Evolutionary conservation across 768 basidiomycete species (phyloP).

Genomic region (Lactarius indigo): DNA sequence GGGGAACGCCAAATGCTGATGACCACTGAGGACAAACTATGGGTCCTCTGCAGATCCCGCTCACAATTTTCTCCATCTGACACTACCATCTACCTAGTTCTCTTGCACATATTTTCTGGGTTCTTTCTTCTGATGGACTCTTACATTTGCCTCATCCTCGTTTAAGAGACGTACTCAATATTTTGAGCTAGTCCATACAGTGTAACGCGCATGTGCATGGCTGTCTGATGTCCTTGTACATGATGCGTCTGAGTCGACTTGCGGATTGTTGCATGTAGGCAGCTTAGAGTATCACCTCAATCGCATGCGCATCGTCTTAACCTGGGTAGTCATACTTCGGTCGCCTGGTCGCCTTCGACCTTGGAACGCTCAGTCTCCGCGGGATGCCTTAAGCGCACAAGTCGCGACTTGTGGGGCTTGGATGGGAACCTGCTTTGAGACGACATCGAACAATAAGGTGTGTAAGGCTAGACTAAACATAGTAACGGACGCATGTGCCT

Average conservation of each 20-base stretch:
- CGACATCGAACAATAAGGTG: not conserved
- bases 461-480: too few relatives aligned
- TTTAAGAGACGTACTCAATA: not conserved
- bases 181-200: not conserved
- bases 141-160: not conserved
- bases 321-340: not conserved
- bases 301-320: not conserved
- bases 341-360: not conserved
- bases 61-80: not conserved
- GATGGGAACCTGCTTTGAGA: not conserved
- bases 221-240: not conserved
- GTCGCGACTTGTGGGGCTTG: not conserved
- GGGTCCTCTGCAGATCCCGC: not conserved
- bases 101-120: not conserved
- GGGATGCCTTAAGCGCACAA: not conserved
- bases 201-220: not conserved
- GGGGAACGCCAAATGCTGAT: conserved; percentile 56
- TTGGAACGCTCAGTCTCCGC: not conserved
- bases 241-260: not conserved
- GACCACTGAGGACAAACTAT: conserved; percentile 40
- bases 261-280: not conserved
- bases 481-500: too few relatives aligned
- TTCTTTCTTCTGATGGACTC: not conserved
- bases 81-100: not conserved
- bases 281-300: not conserved